Conservation (phyloP, 129 eudicot genomes). For the Flaveria linearis region DNA sequence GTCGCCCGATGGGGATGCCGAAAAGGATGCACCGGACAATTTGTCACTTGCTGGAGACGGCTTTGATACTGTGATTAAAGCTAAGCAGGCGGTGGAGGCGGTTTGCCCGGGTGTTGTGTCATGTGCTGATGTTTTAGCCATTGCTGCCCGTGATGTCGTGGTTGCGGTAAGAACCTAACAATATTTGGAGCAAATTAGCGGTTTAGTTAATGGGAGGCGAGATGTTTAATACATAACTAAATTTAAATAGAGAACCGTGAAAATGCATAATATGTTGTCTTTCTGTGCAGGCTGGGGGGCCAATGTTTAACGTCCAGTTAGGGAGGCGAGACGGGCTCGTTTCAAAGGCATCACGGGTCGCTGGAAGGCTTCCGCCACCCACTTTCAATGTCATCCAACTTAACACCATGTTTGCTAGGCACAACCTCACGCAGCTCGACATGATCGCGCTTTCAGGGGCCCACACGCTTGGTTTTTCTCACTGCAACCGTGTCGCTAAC, state of each 20-base stretch:
- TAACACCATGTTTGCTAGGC: slow-evolving; percentile 51
- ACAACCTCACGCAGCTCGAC: slow-evolving; percentile 57
- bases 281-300: slow-evolving; percentile 73
- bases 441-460: slow-evolving; percentile 86
- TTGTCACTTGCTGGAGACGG: slow-evolving; percentile 83
- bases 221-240: not conserved
- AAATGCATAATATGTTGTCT: not conserved
- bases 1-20: slow-evolving; percentile 73
- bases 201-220: not conserved
- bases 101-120: slow-evolving; percentile 85
- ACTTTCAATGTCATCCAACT: slow-evolving; percentile 47
- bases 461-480: slow-evolving; percentile 80
- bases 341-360: slow-evolving; percentile 66
- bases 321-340: slow-evolving; percentile 79
- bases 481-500: slow-evolving; percentile 64
- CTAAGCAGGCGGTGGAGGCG: slow-evolving; percentile 78
- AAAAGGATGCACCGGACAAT: slow-evolving; percentile 67
- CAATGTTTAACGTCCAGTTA: slow-evolving; percentile 57
- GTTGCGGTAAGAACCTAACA: slow-evolving; percentile 44
- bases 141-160: slow-evolving; percentile 75
- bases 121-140: slow-evolving; percentile 76
- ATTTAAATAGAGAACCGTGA: not conserved
- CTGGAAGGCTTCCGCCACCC: slow-evolving; percentile 74
- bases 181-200: not conserved
- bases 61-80: slow-evolving; percentile 75